Conservation (phyloP, 345 rosid genomes). For the Tarenaya hassleriana region DNA sequence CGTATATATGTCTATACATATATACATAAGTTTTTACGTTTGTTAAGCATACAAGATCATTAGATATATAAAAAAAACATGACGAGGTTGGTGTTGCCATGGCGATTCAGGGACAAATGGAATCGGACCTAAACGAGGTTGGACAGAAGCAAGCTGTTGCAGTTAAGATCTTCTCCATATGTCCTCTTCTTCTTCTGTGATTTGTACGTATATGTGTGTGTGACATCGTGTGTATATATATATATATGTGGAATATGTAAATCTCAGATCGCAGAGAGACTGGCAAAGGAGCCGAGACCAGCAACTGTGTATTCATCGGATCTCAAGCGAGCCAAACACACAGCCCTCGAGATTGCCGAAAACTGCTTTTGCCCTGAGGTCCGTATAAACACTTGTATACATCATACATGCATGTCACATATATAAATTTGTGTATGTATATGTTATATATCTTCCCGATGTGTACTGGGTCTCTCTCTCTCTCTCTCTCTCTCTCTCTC, state of each 20-base stretch:
- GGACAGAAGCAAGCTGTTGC: slow-evolving; percentile 36
- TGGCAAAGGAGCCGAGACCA: slow-evolving; percentile 31
- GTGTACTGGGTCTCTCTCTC: too few relatives aligned
- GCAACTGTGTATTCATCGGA: slow-evolving; percentile 29
- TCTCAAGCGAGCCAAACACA: slow-evolving; percentile 32
- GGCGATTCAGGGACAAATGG: slow-evolving; percentile 28
- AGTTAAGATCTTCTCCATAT: slow-evolving; percentile 28
- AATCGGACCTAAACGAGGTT: slow-evolving; percentile 32
- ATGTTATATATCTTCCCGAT: too few relatives aligned
- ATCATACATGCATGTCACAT: too few relatives aligned
- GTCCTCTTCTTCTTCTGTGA: not conserved
- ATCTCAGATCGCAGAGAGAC: slow-evolving; percentile 26
- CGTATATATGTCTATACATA: too few relatives aligned
- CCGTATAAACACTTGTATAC: not conserved
- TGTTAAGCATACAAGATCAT: too few relatives aligned
- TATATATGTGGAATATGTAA: not conserved
- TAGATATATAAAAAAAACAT: too few relatives aligned
- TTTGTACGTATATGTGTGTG: not conserved
- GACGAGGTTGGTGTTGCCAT: not conserved
- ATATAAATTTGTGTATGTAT: too few relatives aligned
- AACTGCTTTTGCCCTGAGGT: slow-evolving; percentile 25
- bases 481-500: too few relatives aligned
- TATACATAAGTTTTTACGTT: too few relatives aligned
- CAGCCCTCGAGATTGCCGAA: slow-evolving; percentile 28
- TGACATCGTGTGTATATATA: not conserved